These are phyloP conservation scores for Coprinellus aureogranulatus DNA, from an alignment of 768 basidiomycete genomes.

Conservation along the genomic window DNA sequence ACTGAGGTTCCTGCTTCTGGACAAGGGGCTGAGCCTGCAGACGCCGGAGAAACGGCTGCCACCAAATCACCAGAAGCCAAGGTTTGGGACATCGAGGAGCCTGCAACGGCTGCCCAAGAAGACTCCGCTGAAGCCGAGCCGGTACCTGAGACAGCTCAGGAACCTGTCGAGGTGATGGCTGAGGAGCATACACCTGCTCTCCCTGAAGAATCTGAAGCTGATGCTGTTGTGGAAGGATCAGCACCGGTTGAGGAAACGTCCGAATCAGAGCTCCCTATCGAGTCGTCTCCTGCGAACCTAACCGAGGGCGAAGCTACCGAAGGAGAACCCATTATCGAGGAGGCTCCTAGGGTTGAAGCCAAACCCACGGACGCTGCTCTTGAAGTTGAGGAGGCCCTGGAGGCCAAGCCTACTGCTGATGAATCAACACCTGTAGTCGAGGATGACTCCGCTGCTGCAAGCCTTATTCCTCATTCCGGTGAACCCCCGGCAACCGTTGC, in stretches of 20 bases:
- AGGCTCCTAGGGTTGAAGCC: not conserved
- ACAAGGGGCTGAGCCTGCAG: conserved; percentile 1
- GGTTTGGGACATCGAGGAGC: conserved; percentile 2
- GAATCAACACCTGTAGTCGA: not conserved
- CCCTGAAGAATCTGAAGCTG: not conserved
- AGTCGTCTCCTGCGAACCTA: too few species aligned
- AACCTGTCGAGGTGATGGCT: too few species aligned
- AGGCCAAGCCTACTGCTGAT: not conserved
- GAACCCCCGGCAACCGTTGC: too few species aligned
- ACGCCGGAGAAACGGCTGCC: not conserved
- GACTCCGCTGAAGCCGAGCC: not conserved
- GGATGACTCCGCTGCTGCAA: not conserved
- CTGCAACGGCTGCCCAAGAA: not conserved
- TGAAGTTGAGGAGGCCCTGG: not conserved
- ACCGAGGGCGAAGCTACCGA: not conserved
- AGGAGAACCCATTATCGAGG: not conserved
- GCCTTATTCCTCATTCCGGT: too few species aligned
- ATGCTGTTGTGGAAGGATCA: not conserved
- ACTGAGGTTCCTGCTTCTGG: not conserved
- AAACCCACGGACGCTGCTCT: not conserved
- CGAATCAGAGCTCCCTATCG: too few species aligned
- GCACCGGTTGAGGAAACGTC: not conserved
- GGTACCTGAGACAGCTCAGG: not conserved
- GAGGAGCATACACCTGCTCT: too few species aligned
- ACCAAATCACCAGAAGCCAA: not conserved